Percentiles rank a stretch among this genome's conserved stretches.
Conservation (phyloP, 306 rosid species). For the Amphicarpaea edgeworthii region DNA sequence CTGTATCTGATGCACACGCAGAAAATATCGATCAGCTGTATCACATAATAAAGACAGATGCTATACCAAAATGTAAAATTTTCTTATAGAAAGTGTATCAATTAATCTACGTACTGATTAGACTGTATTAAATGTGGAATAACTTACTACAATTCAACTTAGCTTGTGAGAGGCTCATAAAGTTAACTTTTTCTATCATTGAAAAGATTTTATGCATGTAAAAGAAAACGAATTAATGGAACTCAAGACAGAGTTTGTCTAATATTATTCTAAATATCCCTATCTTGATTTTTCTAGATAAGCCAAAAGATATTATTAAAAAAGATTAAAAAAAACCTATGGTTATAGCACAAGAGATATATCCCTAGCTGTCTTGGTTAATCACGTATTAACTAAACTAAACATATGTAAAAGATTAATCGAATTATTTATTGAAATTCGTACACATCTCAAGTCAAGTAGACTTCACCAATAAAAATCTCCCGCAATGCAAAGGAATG, state of each 20-base stretch:
- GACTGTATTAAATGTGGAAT: slow-evolving; percentile 13
- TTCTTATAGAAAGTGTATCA: not conserved
- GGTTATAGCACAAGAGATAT: not conserved
- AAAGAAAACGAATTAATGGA: not conserved
- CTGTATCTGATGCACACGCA: slow-evolving; percentile 34
- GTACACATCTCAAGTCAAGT: not conserved
- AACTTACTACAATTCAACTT: slow-evolving; percentile 2
- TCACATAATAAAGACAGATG: slow-evolving; percentile 34
- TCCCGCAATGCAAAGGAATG: not conserved
- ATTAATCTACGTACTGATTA: slow-evolving; percentile 6
- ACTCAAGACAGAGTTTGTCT: not conserved
- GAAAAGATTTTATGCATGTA: not conserved
- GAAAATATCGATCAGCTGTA: not conserved
- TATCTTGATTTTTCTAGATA: not conserved
- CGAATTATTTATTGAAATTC: not conserved
- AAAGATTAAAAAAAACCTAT: not conserved
- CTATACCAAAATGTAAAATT: slow-evolving; percentile 19
- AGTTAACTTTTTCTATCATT: slow-evolving; percentile 24
- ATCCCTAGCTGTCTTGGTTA: not conserved
- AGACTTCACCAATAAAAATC: not conserved
- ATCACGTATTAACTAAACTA: not conserved
- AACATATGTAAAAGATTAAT: not conserved
- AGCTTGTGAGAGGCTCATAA: slow-evolving; percentile 13
- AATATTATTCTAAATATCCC: slow-evolving; percentile 8
- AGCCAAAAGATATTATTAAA: not conserved